Conservation (phyloP, 257 asterid species). For the Agastache rugosa region DNA sequence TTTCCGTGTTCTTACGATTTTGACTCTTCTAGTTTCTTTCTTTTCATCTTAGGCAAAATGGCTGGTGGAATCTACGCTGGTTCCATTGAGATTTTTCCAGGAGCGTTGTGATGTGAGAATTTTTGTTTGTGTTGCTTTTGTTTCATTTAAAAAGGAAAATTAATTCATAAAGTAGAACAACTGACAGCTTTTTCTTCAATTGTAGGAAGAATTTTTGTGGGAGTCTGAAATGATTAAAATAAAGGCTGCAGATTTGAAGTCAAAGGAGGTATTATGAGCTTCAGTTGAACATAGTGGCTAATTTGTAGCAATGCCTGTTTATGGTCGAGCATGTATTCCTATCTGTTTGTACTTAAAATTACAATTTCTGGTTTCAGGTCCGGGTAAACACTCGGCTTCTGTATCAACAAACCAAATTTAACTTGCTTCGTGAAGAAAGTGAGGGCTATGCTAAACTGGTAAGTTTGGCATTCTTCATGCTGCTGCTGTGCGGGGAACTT, state of each 20-base stretch:
- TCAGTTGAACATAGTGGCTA: slow-evolving; percentile 23
- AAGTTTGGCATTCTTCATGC: slow-evolving; percentile 30
- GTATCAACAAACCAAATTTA: slow-evolving; percentile 97
- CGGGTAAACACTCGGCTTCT: slow-evolving; percentile 99
- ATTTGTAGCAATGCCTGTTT: slow-evolving; percentile 23
- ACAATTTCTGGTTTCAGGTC: slow-evolving; percentile 63
- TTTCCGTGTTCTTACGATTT: slow-evolving; percentile 17
- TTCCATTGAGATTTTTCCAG: slow-evolving; percentile 91
- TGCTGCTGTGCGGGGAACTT: slow-evolving; percentile 16
- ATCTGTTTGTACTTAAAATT: slow-evolving; percentile 27
- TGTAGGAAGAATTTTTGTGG: slow-evolving; percentile 96
- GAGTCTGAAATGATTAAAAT: slow-evolving; percentile 94
- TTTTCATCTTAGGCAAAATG: slow-evolving; percentile 73
- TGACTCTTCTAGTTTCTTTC: slow-evolving; percentile 20
- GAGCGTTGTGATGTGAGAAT: slow-evolving; percentile 92
- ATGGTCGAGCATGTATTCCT: slow-evolving; percentile 22
- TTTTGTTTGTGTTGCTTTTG: slow-evolving; percentile 28
- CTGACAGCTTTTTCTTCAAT: slow-evolving; percentile 28
- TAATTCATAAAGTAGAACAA: slow-evolving; percentile 9
- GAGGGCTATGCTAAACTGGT: slow-evolving; percentile 99
- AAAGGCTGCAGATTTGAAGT: slow-evolving; percentile 91
- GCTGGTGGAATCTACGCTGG: slow-evolving; percentile 96
- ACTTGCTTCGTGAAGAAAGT: slow-evolving; percentile 98
- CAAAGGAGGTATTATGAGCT: slow-evolving; percentile 80
- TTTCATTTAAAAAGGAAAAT: slow-evolving; percentile 2